Percentiles rank a stretch among this genome's conserved stretches.
These are phyloP conservation scores for Lunularia cruciata DNA, from an alignment of 225 moss, liverwort and hornwort genomes.

Conservation along the genomic window DNA sequence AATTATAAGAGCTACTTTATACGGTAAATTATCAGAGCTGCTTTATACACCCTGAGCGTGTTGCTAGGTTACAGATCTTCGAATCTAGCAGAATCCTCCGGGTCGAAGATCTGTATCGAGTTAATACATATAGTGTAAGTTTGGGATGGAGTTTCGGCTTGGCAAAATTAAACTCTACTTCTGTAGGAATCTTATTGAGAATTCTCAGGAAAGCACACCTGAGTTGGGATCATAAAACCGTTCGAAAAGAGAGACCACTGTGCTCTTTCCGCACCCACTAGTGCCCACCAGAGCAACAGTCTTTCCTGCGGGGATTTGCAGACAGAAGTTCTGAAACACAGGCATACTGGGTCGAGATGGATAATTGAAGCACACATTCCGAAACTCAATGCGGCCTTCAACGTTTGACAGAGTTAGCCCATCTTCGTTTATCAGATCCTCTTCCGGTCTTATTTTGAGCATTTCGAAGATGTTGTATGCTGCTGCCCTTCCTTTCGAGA, in stretches of 20 bases:
- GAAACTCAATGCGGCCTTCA: conserved; percentile 37
- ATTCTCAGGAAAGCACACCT: background rate
- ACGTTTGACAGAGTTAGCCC: conserved; percentile 11
- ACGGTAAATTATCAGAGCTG: too few relatives aligned
- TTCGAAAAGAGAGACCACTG: conserved; percentile 28
- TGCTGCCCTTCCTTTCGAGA: conserved; percentile 41
- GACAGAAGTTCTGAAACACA: conserved; percentile 27
- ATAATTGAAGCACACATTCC: conserved; percentile 38
- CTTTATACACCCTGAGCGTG: too few relatives aligned
- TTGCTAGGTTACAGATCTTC: background rate
- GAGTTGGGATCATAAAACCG: conserved; percentile 27
- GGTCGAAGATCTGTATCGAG: background rate
- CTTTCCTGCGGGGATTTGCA: conserved; percentile 27
- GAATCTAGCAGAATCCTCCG: background rate
- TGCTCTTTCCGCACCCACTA: conserved; percentile 42
- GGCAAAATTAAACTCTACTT: background rate
- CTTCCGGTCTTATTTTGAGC: conserved; percentile 21
- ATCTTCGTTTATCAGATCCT: background rate
- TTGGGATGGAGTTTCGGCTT: background rate
- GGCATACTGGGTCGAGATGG: conserved; percentile 37
- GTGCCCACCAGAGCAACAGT: conserved; percentile 40
- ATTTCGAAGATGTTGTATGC: conserved; percentile 41
- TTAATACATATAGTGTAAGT: background rate
- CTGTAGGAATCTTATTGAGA: background rate
- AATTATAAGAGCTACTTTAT: too few relatives aligned